These are phyloP conservation scores for Penicillium subrubescens DNA, from an alignment of 495 filamentous ascomycete genomes.

Conservation along the genomic window DNA sequence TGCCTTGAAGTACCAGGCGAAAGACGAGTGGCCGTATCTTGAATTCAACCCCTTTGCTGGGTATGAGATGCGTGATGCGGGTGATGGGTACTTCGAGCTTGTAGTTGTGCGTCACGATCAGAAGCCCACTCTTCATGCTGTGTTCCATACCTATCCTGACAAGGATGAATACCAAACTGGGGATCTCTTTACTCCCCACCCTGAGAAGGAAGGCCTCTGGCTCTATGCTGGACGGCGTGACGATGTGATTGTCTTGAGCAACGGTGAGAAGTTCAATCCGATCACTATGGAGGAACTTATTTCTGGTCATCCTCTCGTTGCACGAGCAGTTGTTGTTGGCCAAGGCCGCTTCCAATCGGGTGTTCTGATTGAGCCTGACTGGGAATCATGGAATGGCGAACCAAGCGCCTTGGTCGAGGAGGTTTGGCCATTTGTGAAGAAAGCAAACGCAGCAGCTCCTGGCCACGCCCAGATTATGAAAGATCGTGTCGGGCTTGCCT, in stretches of 20 bases:
- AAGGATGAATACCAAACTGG: conserved; percentile 53
- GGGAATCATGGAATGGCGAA: conserved; percentile 26
- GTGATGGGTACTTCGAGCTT: conserved; percentile 48
- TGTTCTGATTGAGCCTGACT: conserved; percentile 15
- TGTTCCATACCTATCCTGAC: conserved; percentile 60
- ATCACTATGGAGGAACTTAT: conserved; percentile 38
- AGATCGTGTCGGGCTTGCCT: conserved; percentile 29
- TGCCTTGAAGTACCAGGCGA: conserved; percentile 7
- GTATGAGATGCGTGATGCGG: conserved; percentile 42
- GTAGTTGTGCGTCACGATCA: conserved; percentile 24
- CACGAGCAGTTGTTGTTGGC: conserved; percentile 38
- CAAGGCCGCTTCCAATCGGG: conserved; percentile 34
- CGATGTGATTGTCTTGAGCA: conserved; percentile 46
- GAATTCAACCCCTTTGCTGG: conserved; percentile 47
- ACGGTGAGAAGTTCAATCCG: conserved; percentile 49
- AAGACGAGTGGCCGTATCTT: conserved; percentile 52
- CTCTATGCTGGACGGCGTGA: conserved; percentile 36
- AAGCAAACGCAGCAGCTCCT: conserved; percentile 16
- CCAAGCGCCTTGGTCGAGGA: conserved; percentile 61
- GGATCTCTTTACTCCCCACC: conserved; percentile 55
- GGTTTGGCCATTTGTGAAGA: conserved; percentile 48
- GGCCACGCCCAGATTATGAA: conserved; percentile 14
- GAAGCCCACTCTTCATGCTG: conserved; percentile 37
- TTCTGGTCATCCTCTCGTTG: conserved; percentile 28
- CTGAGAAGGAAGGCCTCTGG: conserved; percentile 34